phyloP scores from a whole-genome alignment of 768 basidiomycete species.

The Mycena olivaceomarginata region DNA sequence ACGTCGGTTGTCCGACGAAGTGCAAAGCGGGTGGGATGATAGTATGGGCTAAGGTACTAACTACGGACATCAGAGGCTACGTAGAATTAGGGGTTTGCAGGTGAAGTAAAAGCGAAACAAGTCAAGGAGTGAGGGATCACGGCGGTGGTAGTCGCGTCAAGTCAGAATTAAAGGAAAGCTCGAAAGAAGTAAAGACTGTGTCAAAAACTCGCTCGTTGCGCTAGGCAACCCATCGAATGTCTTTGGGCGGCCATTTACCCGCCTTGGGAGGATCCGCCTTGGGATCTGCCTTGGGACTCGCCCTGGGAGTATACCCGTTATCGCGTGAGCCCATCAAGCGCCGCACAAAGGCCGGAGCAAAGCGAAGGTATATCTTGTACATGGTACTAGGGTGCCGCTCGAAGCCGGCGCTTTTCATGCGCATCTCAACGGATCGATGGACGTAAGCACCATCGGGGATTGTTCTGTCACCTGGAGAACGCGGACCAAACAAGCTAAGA shows the following conservation, averaged over 20 bases:
- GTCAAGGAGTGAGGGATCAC: neutral
- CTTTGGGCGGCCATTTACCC: neutral
- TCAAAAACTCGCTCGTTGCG: neutral
- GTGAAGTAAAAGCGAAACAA: neutral
- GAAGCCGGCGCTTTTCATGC: conserved; percentile 65
- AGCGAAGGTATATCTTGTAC: neutral
- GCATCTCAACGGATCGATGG: conserved; percentile 69
- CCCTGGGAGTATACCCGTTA: conserved; percentile 58
- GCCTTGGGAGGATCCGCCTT: conserved; percentile 47
- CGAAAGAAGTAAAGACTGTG: neutral
- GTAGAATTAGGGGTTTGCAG: neutral
- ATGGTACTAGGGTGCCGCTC: conserved; percentile 54
- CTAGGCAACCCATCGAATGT: conserved; percentile 8
- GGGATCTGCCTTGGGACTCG: conserved; percentile 45
- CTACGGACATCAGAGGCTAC: neutral
- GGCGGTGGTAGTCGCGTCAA: neutral
- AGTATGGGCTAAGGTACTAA: neutral
- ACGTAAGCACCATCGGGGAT: conserved; percentile 59
- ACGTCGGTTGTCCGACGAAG: neutral
- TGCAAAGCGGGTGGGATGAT: neutral
- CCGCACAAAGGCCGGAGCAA: too few relatives aligned
- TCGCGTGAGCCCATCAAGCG: too few relatives aligned
- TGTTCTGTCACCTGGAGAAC: neutral
- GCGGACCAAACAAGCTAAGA: conserved; percentile 22
- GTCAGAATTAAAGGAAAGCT: neutral